phyloP scores from a whole-genome alignment of 441 rosid genomes.

The Populus hybrid region DNA sequence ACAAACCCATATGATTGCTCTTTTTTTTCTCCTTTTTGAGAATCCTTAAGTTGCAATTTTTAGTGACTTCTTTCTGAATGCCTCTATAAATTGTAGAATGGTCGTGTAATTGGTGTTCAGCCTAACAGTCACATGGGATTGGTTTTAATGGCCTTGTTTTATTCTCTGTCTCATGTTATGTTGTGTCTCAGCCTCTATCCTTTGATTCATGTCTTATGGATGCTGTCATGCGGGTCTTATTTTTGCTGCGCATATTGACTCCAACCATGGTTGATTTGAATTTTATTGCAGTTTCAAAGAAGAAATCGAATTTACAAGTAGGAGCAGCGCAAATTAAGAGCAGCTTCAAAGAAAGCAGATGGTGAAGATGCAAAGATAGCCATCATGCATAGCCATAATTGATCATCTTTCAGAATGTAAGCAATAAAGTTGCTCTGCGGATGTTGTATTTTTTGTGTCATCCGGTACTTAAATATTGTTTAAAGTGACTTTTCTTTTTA shows the following conservation, averaged over 20 bases:
- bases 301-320: constrained; percentile 94
- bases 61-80: no score
- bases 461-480: constrained; percentile 16
- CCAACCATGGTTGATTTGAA: not conserved
- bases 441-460: constrained; percentile 24
- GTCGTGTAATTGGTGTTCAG: not conserved
- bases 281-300: constrained; percentile 66
- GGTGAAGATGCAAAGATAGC: constrained; percentile 37
- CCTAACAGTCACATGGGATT: not conserved
- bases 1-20: no score
- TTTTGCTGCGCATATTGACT: not conserved
- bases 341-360: constrained; percentile 68
- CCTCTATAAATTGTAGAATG: not conserved
- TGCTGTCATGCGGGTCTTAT: no score
- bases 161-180: not conserved
- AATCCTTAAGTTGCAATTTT: no score
- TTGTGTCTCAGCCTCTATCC: no score
- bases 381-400: constrained; percentile 37
- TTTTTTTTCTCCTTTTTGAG: no score
- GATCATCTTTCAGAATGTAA: constrained; percentile 20
- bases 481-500: no score
- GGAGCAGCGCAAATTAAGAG: constrained; percentile 88
- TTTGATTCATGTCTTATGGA: not conserved
- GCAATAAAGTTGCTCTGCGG: constrained; percentile 25
- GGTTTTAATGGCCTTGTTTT: not conserved